Conservation (phyloP, 164 flowering plant genomes). For the Stephania japonica region DNA sequence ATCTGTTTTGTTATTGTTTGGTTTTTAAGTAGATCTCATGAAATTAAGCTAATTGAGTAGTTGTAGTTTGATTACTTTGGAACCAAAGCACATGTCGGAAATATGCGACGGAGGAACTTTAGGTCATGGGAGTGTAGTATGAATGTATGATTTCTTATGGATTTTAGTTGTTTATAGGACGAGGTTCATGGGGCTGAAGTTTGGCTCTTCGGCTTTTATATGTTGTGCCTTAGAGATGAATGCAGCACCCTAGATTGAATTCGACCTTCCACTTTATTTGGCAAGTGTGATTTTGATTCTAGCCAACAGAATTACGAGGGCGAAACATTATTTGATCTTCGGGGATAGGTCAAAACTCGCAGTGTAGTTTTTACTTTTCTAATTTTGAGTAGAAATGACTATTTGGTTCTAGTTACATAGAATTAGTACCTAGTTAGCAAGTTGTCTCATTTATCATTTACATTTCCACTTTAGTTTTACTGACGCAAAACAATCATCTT, state of each 20-base stretch:
- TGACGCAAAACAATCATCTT: too few relatives aligned
- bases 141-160: not conserved
- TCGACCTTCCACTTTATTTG: constrained; percentile 1
- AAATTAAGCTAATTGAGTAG: not conserved
- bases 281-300: not conserved
- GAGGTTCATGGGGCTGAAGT: constrained; percentile 9
- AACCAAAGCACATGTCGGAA: too few relatives aligned
- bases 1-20: not conserved
- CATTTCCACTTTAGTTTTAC: too few relatives aligned
- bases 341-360: too few relatives aligned
- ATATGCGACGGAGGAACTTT: too few relatives aligned
- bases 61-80: too few relatives aligned
- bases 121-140: too few relatives aligned
- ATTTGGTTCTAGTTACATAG: not conserved
- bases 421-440: not conserved
- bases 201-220: constrained; percentile 13
- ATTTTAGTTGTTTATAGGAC: not conserved
- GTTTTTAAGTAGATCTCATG: not conserved
- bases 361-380: not conserved
- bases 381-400: not conserved
- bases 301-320: not conserved
- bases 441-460: too few relatives aligned
- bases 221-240: constrained; percentile 16
- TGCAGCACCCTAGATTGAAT: constrained; percentile 14
- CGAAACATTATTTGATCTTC: not conserved